Evolutionary conservation across 768 basidiomycete species (phyloP).

Genomic region (Imleria badia): DNA sequence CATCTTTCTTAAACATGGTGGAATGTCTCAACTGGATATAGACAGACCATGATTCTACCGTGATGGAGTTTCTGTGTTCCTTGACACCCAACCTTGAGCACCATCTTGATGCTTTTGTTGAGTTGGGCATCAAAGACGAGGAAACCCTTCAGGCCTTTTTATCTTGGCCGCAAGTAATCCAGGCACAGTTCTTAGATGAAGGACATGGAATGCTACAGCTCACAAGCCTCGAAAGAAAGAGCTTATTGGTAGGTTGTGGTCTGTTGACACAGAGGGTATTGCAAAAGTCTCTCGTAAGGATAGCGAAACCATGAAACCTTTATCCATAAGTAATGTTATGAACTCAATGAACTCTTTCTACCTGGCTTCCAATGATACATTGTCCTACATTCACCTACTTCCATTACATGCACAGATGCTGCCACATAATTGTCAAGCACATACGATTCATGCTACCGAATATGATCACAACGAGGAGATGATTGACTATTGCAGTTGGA

Average conservation of each 20-base stretch:
- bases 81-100: constrained; percentile 22
- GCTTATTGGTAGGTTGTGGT: constrained; percentile 14
- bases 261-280: constrained; percentile 3
- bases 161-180: constrained; percentile 18
- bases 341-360: not conserved
- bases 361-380: not conserved
- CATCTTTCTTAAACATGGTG: not conserved
- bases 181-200: constrained; percentile 19
- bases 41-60: not conserved
- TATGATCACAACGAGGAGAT: constrained; percentile 26
- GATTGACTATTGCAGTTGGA: constrained; percentile 24
- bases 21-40: not conserved
- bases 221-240: constrained; percentile 22
- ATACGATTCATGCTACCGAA: constrained; percentile 22
- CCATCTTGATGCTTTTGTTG: constrained; percentile 15
- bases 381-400: constrained; percentile 3
- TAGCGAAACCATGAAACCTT: not conserved
- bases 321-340: not conserved
- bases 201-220: constrained; percentile 8
- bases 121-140: constrained; percentile 24
- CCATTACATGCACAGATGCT: constrained; percentile 1
- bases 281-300: not conserved
- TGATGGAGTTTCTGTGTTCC: constrained; percentile 22
- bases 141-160: constrained; percentile 23
- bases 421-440: constrained; percentile 2